Conservation (phyloP, 768 basidiomycete genomes). For the Calocybe cyanea region DNA sequence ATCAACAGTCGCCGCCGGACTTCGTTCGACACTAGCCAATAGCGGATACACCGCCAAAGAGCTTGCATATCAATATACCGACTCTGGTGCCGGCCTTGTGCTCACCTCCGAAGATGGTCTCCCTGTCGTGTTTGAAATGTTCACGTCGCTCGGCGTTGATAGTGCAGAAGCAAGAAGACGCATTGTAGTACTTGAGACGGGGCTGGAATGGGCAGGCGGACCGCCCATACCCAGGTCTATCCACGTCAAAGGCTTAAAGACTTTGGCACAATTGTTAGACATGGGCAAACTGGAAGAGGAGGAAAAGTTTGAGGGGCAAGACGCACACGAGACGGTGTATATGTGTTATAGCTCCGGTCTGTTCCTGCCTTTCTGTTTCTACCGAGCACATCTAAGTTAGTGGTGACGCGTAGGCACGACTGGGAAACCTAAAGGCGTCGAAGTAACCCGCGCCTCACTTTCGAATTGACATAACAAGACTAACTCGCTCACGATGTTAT, state of each 20-base stretch:
- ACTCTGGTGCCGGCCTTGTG: slow-evolving; percentile 61
- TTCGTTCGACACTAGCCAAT: slow-evolving; percentile 71
- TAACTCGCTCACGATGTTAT: slow-evolving; percentile 16
- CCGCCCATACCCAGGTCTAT: slow-evolving; percentile 20
- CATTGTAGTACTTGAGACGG: slow-evolving; percentile 54
- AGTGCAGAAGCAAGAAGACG: slow-evolving; percentile 45
- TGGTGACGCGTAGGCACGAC: slow-evolving; percentile 56
- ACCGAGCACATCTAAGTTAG: background rate
- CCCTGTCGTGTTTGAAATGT: slow-evolving; percentile 50
- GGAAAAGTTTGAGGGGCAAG: slow-evolving; percentile 49
- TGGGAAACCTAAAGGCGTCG: slow-evolving; percentile 71
- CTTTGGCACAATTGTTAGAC: slow-evolving; percentile 23
- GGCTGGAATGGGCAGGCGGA: slow-evolving; percentile 43
- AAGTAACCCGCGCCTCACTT: slow-evolving; percentile 25
- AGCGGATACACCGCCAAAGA: slow-evolving; percentile 66
- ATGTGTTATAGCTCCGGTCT: slow-evolving; percentile 56
- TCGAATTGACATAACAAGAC: too few species aligned
- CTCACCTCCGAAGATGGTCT: slow-evolving; percentile 65
- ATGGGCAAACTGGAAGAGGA: slow-evolving; percentile 47
- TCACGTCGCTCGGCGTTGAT: slow-evolving; percentile 45
- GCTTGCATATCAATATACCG: slow-evolving; percentile 65
- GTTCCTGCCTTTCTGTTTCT: background rate
- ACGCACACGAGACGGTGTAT: slow-evolving; percentile 56
- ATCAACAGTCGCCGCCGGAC: slow-evolving; percentile 54
- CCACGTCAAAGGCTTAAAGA: slow-evolving; percentile 6